Evolutionary conservation across 805 yeast genomes (phyloP).

Genomic region (Helenozyma rhizophorensis): DNA sequence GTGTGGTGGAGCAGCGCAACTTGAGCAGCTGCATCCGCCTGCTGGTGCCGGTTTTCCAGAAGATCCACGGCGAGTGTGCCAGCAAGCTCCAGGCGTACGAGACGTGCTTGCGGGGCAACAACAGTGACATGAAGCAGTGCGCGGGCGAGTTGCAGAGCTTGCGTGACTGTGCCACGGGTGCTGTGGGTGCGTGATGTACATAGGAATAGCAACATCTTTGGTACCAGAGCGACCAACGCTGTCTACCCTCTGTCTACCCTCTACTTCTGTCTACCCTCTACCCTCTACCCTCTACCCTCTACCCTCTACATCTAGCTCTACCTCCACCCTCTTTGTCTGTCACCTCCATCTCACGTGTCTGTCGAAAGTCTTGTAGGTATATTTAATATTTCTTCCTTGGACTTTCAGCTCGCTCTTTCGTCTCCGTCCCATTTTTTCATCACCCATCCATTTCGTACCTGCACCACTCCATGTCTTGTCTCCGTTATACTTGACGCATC

Average conservation of each 20-base stretch:
- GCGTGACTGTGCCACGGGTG: slow-evolving; percentile 54
- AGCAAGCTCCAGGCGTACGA: slow-evolving; percentile 59
- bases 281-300: too few relatives aligned
- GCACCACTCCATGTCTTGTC: too few relatives aligned
- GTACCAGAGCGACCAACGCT: not conserved
- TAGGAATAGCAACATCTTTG: not conserved
- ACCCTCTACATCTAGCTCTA: too few relatives aligned
- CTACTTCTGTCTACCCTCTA: not conserved
- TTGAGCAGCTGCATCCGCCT: slow-evolving; percentile 61
- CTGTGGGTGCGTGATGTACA: slow-evolving; percentile 1
- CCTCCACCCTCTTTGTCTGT: too few relatives aligned
- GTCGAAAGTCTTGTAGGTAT: too few relatives aligned
- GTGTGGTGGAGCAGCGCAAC: slow-evolving; percentile 51
- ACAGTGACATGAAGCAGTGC: slow-evolving; percentile 47
- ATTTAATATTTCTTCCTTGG: too few relatives aligned
- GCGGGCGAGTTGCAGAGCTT: slow-evolving; percentile 47
- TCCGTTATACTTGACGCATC: too few relatives aligned
- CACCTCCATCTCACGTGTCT: too few relatives aligned
- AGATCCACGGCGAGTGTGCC: slow-evolving; percentile 60
- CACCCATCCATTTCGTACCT: too few relatives aligned
- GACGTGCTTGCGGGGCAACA: slow-evolving; percentile 50
- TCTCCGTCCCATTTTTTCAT: too few relatives aligned
- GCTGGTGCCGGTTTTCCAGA: slow-evolving; percentile 66
- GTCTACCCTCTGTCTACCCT: not conserved
- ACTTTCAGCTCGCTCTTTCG: too few relatives aligned